Percentiles rank a stretch among this genome's conserved stretches.
Conservation (phyloP, 495 filamentous ascomycete species). For the Parathielavia hyrcaniae region DNA sequence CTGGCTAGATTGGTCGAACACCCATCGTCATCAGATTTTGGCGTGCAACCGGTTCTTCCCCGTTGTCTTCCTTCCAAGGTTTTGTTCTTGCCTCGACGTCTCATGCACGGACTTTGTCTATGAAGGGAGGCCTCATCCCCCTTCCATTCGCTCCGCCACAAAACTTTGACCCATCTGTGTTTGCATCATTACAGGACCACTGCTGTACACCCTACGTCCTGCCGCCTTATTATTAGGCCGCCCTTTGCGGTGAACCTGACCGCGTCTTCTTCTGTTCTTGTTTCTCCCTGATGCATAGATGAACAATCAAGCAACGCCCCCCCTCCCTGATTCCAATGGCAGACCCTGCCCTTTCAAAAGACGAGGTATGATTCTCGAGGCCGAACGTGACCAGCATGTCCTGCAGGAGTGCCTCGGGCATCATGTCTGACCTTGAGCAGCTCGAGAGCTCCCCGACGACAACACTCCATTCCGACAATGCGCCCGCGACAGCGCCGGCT, state of each 20-base stretch:
- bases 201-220: not conserved
- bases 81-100: no score
- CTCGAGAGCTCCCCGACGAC: slow-evolving; percentile 7
- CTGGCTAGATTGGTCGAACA: no score
- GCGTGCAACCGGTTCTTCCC: no score
- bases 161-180: no score
- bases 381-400: no score
- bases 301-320: not conserved
- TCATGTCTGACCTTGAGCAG: slow-evolving; percentile 8
- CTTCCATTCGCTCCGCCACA: no score
- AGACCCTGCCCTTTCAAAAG: not conserved
- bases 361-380: not conserved
- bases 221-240: not conserved
- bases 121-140: no score
- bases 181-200: not conserved
- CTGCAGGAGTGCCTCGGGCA: not conserved
- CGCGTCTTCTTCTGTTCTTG: not conserved
- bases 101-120: no score
- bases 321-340: not conserved
- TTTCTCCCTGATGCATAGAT: not conserved
- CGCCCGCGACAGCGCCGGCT: not conserved
- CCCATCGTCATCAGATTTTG: no score
- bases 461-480: not conserved
- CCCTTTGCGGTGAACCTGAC: not conserved
- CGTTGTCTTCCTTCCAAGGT: no score